Evolutionary conservation across 345 rosid species (phyloP).

Genomic region (Microcos paniculata): DNA sequence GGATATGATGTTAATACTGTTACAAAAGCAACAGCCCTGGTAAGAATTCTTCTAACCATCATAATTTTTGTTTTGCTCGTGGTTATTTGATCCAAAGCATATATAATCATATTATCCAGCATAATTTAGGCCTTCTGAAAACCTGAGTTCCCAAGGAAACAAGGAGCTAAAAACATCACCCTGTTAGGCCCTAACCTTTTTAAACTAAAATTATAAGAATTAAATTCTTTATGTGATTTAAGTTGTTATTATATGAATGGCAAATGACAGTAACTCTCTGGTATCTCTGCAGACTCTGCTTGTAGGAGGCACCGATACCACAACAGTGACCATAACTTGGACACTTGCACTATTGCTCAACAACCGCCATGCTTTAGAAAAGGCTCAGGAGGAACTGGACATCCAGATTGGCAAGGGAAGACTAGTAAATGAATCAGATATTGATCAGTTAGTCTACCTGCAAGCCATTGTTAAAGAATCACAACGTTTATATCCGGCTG

Average conservation of each 20-base stretch:
- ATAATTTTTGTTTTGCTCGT: too few species aligned
- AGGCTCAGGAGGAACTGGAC: constrained; percentile 26
- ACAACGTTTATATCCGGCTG: constrained; percentile 31
- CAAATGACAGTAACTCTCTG: too few species aligned
- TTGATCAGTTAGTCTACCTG: constrained; percentile 27
- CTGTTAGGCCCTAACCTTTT: too few species aligned
- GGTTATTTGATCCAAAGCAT: too few species aligned
- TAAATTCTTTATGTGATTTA: too few species aligned
- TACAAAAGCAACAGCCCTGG: constrained; percentile 29
- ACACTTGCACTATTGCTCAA: constrained; percentile 21
- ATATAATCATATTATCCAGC: too few species aligned
- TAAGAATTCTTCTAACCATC: constrained; percentile 1
- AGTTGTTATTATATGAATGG: too few species aligned
- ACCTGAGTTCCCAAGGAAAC: too few species aligned
- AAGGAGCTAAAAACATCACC: too few species aligned
- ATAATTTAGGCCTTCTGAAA: too few species aligned
- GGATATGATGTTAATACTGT: constrained; percentile 32
- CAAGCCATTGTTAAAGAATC: constrained; percentile 40
- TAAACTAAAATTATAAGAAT: too few species aligned
- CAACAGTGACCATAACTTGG: constrained; percentile 17
- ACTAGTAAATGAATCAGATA: constrained; percentile 29
- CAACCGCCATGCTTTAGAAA: constrained; percentile 9
- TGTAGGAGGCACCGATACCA: constrained; percentile 18
- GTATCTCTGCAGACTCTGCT: constrained; percentile 15
- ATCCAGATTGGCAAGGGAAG: constrained; percentile 21